Conservation (phyloP, 768 basidiomycete species). For the Naematelia aurantialba region DNA sequence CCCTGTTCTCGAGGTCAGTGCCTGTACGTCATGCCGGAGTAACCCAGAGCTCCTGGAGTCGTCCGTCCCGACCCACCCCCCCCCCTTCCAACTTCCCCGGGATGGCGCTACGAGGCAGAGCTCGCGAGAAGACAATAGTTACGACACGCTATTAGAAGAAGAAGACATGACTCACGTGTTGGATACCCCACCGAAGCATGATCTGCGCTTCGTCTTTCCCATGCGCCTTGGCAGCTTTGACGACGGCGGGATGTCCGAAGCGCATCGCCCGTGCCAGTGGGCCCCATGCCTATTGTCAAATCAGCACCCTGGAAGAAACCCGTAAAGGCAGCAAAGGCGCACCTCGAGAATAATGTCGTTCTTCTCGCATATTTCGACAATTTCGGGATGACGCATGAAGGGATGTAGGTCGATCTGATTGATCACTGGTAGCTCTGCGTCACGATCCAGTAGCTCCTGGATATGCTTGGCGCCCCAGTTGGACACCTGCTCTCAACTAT, state of each 20-base stretch:
- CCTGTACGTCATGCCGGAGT: no score
- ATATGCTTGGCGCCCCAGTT: conserved; percentile 60
- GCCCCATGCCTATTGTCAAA: conserved; percentile 69
- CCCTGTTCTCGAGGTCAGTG: conserved; percentile 26
- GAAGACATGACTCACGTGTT: conserved; percentile 56
- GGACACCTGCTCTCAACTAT: conserved; percentile 15
- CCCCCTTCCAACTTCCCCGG: no score
- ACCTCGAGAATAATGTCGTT: conserved; percentile 65
- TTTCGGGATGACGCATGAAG: conserved; percentile 64
- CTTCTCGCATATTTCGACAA: conserved; percentile 61
- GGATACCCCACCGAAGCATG: conserved; percentile 76
- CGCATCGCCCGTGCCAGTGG: conserved; percentile 66
- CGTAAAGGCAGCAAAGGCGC: conserved; percentile 20
- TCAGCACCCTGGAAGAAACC: conserved; percentile 9
- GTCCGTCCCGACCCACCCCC: no score
- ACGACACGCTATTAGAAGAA: neutral
- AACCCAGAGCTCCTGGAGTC: no score
- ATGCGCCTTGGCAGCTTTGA: conserved; percentile 57
- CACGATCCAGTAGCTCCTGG: conserved; percentile 56
- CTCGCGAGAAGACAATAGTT: neutral
- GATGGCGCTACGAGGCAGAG: no score
- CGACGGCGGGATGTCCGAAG: conserved; percentile 61
- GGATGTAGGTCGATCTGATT: conserved; percentile 65
- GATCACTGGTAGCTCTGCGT: conserved; percentile 58
- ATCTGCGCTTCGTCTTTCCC: conserved; percentile 62